Evolutionary conservation across 768 basidiomycete genomes (phyloP).

Genomic region (Pisolithus albus): DNA sequence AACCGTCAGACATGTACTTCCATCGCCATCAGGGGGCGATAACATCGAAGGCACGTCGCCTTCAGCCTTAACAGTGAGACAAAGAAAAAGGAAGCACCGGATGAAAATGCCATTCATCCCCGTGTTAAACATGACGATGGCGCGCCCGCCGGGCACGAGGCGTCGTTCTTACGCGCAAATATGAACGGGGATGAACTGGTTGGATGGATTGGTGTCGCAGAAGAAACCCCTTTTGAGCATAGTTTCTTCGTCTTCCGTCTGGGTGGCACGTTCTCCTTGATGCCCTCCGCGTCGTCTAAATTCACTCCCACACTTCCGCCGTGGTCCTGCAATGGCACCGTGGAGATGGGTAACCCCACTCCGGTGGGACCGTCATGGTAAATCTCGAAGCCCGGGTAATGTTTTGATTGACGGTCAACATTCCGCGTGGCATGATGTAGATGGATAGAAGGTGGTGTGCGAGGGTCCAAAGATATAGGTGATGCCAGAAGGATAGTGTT

Average conservation of each 20-base stretch:
- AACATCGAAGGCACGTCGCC: not conserved
- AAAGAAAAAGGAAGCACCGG: not conserved
- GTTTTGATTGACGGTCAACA: constrained; percentile 47
- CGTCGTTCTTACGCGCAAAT: constrained; percentile 6
- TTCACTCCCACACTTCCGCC: constrained; percentile 1
- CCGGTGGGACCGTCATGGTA: constrained; percentile 35
- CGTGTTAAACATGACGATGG: constrained; percentile 11
- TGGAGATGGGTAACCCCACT: constrained; percentile 1
- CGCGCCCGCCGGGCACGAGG: constrained; percentile 6
- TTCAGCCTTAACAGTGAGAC: not conserved
- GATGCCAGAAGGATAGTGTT: constrained; percentile 9
- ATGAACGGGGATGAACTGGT: constrained; percentile 3
- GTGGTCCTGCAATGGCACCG: constrained; percentile 2
- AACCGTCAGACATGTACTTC: not conserved
- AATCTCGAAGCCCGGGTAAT: constrained; percentile 63
- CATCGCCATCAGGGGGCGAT: not conserved
- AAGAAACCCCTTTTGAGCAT: constrained; percentile 18
- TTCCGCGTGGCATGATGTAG: constrained; percentile 17
- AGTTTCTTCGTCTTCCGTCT: constrained; percentile 41
- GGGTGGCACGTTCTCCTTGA: constrained; percentile 56
- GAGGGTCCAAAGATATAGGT: constrained; percentile 14
- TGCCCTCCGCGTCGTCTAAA: constrained; percentile 30
- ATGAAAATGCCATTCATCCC: constrained; percentile 10
- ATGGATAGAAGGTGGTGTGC: constrained; percentile 22
- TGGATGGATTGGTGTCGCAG: not conserved